These are phyloP conservation scores for Ampelomyces quisqualis DNA, from an alignment of 2,329 filamentous ascomycete genomes.

Conservation along the genomic window DNA sequence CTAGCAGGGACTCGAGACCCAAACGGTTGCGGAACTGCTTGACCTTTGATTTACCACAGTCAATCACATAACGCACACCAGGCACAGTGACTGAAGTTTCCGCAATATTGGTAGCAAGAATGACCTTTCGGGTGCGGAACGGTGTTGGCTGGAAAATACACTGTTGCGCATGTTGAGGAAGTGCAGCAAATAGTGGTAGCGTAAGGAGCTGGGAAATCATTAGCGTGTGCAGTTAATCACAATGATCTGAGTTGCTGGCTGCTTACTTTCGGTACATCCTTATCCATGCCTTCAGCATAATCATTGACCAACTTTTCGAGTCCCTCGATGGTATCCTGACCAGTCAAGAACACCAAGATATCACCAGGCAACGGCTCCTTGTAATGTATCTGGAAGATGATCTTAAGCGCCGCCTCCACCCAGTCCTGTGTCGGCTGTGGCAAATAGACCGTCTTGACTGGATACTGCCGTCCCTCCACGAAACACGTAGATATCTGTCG, in stretches of 20 bases:
- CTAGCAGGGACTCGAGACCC: slow-evolving; percentile 85
- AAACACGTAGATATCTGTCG: slow-evolving; percentile 54
- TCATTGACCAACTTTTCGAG: slow-evolving; percentile 80
- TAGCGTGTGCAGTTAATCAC: too few relatives aligned
- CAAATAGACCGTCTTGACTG: slow-evolving; percentile 77
- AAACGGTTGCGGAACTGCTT: slow-evolving; percentile 85
- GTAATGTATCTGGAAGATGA: slow-evolving; percentile 81
- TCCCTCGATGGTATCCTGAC: slow-evolving; percentile 87
- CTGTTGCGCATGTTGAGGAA: slow-evolving; percentile 84
- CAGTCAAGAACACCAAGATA: slow-evolving; percentile 86
- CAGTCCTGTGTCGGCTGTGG: slow-evolving; percentile 75
- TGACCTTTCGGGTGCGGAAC: slow-evolving; percentile 79
- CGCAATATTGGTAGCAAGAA: slow-evolving; percentile 95
- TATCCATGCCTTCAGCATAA: slow-evolving; percentile 69
- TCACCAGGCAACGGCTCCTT: slow-evolving; percentile 92
- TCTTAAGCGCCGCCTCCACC: slow-evolving; percentile 76
- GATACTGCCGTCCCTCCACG: slow-evolving; percentile 84
- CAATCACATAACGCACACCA: slow-evolving; percentile 86
- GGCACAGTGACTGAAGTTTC: slow-evolving; percentile 96
- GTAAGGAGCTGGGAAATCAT: slow-evolving; percentile 54
- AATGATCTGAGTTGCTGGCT: too few relatives aligned
- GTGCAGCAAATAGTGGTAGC: slow-evolving; percentile 83
- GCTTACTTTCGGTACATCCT: slow-evolving; percentile 69
- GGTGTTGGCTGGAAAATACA: slow-evolving; percentile 77
- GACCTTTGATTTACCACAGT: slow-evolving; percentile 90